phyloP scores from a whole-genome alignment of 2,329 filamentous ascomycete genomes.

The Aureobasidium sp. region DNA sequence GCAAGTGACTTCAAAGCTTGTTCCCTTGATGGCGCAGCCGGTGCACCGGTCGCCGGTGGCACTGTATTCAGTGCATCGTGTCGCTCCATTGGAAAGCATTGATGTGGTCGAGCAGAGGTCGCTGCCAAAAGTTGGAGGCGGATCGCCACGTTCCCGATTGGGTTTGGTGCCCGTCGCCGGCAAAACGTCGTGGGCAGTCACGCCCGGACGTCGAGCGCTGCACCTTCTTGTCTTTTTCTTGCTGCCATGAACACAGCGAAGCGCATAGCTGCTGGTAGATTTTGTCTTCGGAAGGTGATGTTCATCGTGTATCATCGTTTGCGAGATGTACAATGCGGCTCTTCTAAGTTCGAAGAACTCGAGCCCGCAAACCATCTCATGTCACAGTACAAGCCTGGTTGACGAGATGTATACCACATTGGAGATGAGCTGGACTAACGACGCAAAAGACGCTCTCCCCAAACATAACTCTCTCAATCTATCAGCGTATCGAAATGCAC shows the following conservation, averaged over 20 bases:
- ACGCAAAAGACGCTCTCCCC: not conserved
- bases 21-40: constrained; percentile 15
- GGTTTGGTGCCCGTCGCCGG: not conserved
- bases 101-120: not conserved
- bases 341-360: not conserved
- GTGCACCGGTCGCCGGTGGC: constrained; percentile 17
- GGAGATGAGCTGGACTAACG: not conserved
- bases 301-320: no score
- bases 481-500: not conserved
- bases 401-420: no score
- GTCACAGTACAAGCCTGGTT: not conserved
- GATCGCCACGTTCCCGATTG: not conserved
- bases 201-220: not conserved
- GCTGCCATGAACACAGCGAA: not conserved
- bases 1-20: constrained; percentile 31
- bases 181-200: not conserved
- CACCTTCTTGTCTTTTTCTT: not conserved
- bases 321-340: no score
- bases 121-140: constrained; percentile 1
- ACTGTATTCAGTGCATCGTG: constrained; percentile 23
- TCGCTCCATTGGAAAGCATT: constrained; percentile 25
- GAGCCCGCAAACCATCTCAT: not conserved
- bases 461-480: no score
- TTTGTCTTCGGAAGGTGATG: no score
- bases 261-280: no score